Conservation (phyloP, 352 stramenopile species). For the Phytophthora fragariaefolia region DNA sequence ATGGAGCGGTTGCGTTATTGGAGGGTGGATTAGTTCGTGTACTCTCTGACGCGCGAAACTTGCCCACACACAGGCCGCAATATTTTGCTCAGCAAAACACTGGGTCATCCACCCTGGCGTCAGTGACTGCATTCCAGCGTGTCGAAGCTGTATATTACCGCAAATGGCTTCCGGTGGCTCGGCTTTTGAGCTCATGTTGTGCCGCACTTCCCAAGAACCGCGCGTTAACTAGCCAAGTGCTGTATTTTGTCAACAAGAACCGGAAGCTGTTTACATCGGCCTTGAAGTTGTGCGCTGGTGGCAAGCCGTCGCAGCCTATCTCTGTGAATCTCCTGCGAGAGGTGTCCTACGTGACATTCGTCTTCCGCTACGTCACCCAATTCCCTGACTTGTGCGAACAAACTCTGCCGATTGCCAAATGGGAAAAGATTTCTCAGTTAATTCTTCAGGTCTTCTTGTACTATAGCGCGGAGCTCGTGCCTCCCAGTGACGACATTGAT, state of each 20-base stretch:
- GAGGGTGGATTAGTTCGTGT: constrained; percentile 76
- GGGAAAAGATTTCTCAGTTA: constrained; percentile 78
- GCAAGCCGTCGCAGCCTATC: constrained; percentile 36
- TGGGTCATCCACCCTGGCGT: constrained; percentile 35
- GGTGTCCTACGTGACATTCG: constrained; percentile 76
- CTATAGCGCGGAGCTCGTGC: constrained; percentile 64
- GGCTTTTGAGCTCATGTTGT: constrained; percentile 65
- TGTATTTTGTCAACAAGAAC: constrained; percentile 69
- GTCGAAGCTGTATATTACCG: constrained; percentile 69
- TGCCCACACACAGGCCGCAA: constrained; percentile 74
- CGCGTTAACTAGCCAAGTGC: constrained; percentile 59
- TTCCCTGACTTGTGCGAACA: constrained; percentile 76
- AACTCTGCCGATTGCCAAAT: constrained; percentile 65
- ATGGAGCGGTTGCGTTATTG: constrained; percentile 71
- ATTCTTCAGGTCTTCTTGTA: constrained; percentile 74
- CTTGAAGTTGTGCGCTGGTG: constrained; percentile 59
- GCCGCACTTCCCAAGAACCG: constrained; percentile 75
- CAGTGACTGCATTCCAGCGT: constrained; percentile 62
- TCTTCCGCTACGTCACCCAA: constrained; percentile 82
- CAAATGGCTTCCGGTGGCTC: constrained; percentile 81
- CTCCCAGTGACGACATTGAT: constrained; percentile 42
- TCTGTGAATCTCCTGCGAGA: constrained; percentile 74
- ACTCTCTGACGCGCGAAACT: constrained; percentile 63
- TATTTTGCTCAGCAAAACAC: constrained; percentile 53
- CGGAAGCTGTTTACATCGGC: constrained; percentile 75